Conservation (phyloP, 257 asterid species). For the Agastache rugosa region DNA sequence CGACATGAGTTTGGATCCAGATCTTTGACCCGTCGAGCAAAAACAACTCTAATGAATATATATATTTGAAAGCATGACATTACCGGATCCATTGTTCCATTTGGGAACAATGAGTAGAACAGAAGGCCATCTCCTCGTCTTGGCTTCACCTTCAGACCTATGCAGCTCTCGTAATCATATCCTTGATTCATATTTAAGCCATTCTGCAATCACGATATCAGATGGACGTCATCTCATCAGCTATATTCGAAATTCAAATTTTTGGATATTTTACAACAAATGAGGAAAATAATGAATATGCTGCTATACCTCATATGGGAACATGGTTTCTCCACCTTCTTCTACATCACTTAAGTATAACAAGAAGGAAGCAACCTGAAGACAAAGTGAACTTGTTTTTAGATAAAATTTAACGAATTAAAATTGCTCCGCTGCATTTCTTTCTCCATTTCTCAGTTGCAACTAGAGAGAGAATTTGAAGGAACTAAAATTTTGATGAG, state of each 20-base stretch:
- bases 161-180: slow-evolving; percentile 64
- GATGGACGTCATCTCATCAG: slow-evolving; percentile 11
- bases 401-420: neutral
- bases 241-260: neutral
- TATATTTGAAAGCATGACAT: neutral
- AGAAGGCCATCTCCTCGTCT: slow-evolving; percentile 88
- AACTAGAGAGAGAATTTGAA: neutral
- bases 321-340: slow-evolving; percentile 98
- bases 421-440: neutral
- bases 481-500: neutral
- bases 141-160: slow-evolving; percentile 86
- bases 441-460: neutral
- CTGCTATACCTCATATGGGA: slow-evolving; percentile 76
- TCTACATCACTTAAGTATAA: slow-evolving; percentile 85
- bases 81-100: slow-evolving; percentile 80
- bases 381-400: slow-evolving; percentile 1
- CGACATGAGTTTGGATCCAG: no score
- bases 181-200: slow-evolving; percentile 62
- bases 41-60: neutral
- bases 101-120: slow-evolving; percentile 75
- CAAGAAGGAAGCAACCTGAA: slow-evolving; percentile 82
- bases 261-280: neutral
- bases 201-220: slow-evolving; percentile 50
- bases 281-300: neutral
- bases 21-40: no score